Evolutionary conservation across 2,329 filamentous ascomycete genomes (phyloP), one percentile per base, ranked within the genome.

Genomic region (Claviceps sorghi): DNA sequence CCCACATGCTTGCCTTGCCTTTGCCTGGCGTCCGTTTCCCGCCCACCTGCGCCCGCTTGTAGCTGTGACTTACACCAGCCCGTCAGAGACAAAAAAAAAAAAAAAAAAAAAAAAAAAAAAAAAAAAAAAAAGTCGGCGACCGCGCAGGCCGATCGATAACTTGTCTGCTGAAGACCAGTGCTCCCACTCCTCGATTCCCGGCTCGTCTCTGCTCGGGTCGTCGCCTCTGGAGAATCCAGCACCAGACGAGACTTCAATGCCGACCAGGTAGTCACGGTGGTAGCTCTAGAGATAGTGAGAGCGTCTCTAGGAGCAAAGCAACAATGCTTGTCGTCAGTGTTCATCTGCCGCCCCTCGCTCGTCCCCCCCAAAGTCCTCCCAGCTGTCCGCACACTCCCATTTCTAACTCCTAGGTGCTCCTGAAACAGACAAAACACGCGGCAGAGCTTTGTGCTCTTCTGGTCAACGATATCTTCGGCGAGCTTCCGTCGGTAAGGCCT

Each of bases 401-500:
- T 34, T 52, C 61, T 64, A 53, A 65, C 59, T 52, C 26, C 26
- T 26, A 26, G 26, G 26, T 26, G 44, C 48, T 51, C 22, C 48
- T 43, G 49, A 54, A n/a, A 21, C 57, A 84, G 80, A 81, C 80
- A 55, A 82, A 88, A 73, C 79, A 86, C 66, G 77, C 86, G 59
- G 82, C 85, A 63, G 88, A 96, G 79, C 86, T 97, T 64, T 95
- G 88, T 74, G 80, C 84, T 72, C 82, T 95, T 65, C 78, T 96
- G 57, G 84, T 97, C 57, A 83, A 89, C 65, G 89, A 96, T 66
- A 77, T 87, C 54, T 91, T 93, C 68, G 93, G 93, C 64, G 87
- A 95, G 71, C 81, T 97, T 54, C 88, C 89, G 56, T 88, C 88
- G 65, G 91, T 96, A 85, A 54, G 56, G 19, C 17, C n/a, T 9